phyloP scores from a whole-genome alignment of 2,329 filamentous ascomycete genomes.

The Trichophyton equinum region DNA sequence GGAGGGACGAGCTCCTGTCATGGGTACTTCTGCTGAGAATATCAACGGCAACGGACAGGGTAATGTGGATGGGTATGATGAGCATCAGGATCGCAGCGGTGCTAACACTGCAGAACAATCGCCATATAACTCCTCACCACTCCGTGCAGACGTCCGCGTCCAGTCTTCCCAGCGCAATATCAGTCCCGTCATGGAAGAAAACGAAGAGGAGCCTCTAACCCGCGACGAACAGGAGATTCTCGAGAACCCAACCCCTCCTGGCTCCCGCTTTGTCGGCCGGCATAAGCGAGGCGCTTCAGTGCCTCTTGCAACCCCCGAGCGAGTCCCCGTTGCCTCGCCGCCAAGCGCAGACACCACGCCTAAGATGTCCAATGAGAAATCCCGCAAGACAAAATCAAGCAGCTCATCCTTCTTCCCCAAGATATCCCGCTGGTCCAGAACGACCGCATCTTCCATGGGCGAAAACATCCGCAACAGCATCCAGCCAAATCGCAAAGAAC shows the following conservation, averaged over 20 bases:
- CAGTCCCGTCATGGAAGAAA: slow-evolving; percentile 79
- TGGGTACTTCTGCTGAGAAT: slow-evolving; percentile 53
- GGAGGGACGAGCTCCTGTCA: slow-evolving; percentile 24
- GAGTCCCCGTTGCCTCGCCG: slow-evolving; percentile 32
- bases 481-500: slow-evolving; percentile 42
- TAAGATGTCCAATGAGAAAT: slow-evolving; percentile 49
- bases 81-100: not conserved
- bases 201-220: slow-evolving; percentile 50
- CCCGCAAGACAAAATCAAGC: slow-evolving; percentile 78
- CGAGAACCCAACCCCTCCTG: slow-evolving; percentile 46
- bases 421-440: slow-evolving; percentile 95
- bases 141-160: slow-evolving; percentile 34
- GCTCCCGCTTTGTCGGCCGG: slow-evolving; percentile 39
- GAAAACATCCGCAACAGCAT: slow-evolving; percentile 59
- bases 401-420: slow-evolving; percentile 76
- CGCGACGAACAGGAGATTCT: slow-evolving; percentile 37
- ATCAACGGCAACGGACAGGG: slow-evolving; percentile 7
- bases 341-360: slow-evolving; percentile 71
- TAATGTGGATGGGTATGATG: not conserved
- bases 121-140: slow-evolving; percentile 25
- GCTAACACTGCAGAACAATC: not conserved
- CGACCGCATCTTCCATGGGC: slow-evolving; percentile 76
- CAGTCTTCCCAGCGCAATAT: slow-evolving; percentile 33
- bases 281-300: slow-evolving; percentile 32
- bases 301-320: slow-evolving; percentile 35